A percentile compares a stretch with the other conserved stretches of the same genome.
Evolutionary conservation across 2,329 filamentous ascomycete genomes (phyloP).

Genomic region (Nothophaeocryptopus gaeumannii): DNA sequence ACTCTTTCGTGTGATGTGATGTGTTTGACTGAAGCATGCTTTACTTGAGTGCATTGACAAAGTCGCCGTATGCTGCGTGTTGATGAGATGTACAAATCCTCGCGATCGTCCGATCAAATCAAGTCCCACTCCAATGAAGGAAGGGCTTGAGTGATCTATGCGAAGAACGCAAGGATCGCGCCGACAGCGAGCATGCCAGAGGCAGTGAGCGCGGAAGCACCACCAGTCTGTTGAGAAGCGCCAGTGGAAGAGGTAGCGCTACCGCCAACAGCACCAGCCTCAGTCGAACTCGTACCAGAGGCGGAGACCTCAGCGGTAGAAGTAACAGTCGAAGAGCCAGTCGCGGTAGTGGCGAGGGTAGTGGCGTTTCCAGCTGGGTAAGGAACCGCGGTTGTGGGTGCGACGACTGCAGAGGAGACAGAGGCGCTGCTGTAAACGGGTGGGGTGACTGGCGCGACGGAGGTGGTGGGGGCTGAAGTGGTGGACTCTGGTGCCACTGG

Average conservation of each 20-base stretch:
- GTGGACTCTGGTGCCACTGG: slow-evolving; percentile 10
- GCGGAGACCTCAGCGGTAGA: slow-evolving; percentile 5
- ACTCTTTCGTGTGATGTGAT: too few species aligned
- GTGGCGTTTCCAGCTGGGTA: slow-evolving; percentile 21
- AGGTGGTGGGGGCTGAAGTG: slow-evolving; percentile 8
- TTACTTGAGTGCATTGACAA: neutral
- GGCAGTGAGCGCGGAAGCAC: slow-evolving; percentile 11
- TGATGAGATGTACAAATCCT: too few species aligned
- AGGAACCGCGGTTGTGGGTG: slow-evolving; percentile 13
- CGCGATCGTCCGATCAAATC: too few species aligned
- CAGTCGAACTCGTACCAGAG: slow-evolving; percentile 11
- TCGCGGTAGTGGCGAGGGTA: slow-evolving; percentile 14
- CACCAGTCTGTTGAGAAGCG: slow-evolving; percentile 9
- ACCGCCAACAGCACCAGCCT: slow-evolving; percentile 13
- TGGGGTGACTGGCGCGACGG: slow-evolving; percentile 11
- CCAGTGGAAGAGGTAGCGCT: slow-evolving; percentile 8
- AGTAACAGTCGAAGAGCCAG: slow-evolving; percentile 7
- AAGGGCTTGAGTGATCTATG: too few species aligned
- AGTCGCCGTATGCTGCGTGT: too few species aligned
- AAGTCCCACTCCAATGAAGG: too few species aligned
- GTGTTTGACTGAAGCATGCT: too few species aligned
- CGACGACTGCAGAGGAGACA: slow-evolving; percentile 4
- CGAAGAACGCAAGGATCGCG: too few species aligned
- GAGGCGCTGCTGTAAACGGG: slow-evolving; percentile 5
- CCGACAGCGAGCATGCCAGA: neutral